A percentile compares a stretch with the other conserved stretches of the same genome.
phyloP scores from a whole-genome alignment of 2,329 filamentous ascomycete genomes.

The Fusarium graminum region DNA sequence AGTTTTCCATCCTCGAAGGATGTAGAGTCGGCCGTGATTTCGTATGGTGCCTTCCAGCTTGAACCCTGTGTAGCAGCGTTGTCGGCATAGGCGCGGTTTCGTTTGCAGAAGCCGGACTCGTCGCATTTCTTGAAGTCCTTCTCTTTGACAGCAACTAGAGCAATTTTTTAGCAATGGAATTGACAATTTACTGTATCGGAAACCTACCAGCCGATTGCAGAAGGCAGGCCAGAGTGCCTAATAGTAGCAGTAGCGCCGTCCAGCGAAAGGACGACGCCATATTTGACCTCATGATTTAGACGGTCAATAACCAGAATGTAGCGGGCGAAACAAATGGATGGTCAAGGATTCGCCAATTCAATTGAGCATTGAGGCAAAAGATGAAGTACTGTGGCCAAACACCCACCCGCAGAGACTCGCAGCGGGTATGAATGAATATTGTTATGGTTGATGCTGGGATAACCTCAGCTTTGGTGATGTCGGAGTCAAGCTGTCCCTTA shows the following conservation, averaged over 20 bases:
- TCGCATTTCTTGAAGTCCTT: conserved; percentile 97
- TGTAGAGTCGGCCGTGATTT: conserved; percentile 77
- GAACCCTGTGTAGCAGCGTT: conserved; percentile 73
- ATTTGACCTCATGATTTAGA: conserved; percentile 63
- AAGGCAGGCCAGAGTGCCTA: conserved; percentile 70
- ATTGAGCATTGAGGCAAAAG: conserved; percentile 12
- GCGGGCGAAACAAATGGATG: conserved; percentile 11
- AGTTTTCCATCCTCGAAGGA: conserved; percentile 84
- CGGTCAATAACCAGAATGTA: conserved; percentile 33
- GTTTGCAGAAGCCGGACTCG: conserved; percentile 96
- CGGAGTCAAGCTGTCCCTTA: conserved; percentile 51
- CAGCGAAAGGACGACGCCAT: conserved; percentile 70
- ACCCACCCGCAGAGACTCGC: conserved; percentile 12
- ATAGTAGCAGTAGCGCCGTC: conserved; percentile 72
- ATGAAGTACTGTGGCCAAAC: conserved; percentile 23
- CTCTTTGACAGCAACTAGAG: conserved; percentile 85
- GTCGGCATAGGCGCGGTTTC: conserved; percentile 92
- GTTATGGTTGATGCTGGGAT: conserved; percentile 35
- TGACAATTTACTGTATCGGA: no score
- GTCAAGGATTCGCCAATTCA: conserved; percentile 9
- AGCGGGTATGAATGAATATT: conserved; percentile 18
- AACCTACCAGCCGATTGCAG: conserved; percentile 74
- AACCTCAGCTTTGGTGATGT: conserved; percentile 46
- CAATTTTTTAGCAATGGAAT: conserved; percentile 36
- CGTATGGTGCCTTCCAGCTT: conserved; percentile 85